phyloP scores from a whole-genome alignment of 805 yeast species.

The Suhomyces xylopsoci region DNA sequence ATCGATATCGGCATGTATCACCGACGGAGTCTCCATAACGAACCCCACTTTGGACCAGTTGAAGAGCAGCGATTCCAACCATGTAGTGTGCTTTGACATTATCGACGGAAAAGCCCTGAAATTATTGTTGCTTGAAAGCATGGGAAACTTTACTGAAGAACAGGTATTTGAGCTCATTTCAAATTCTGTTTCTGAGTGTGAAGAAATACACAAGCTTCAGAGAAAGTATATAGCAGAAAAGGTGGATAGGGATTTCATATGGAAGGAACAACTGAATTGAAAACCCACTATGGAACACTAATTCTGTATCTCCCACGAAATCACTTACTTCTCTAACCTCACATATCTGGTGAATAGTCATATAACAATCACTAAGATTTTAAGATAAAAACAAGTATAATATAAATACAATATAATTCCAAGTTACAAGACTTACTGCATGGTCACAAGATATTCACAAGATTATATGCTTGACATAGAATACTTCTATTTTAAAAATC shows the following conservation, averaged over 20 bases:
- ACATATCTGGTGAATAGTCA: no score
- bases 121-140: slow-evolving; percentile 66
- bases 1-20: slow-evolving; percentile 48
- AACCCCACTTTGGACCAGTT: slow-evolving; percentile 50
- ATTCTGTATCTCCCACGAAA: no score
- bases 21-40: slow-evolving; percentile 25
- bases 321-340: no score
- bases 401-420: no score
- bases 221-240: slow-evolving; percentile 44
- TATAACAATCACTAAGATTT: neutral
- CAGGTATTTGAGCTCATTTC: slow-evolving; percentile 55
- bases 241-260: slow-evolving; percentile 54
- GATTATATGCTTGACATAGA: no score
- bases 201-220: slow-evolving; percentile 47
- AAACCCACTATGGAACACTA: no score
- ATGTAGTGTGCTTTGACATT: slow-evolving; percentile 60
- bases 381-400: no score
- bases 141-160: slow-evolving; percentile 63
- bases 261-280: slow-evolving; percentile 47
- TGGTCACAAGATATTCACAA: no score
- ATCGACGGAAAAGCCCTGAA: slow-evolving; percentile 49
- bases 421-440: no score
- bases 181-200: slow-evolving; percentile 46
- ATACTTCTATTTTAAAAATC: no score
- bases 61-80: slow-evolving; percentile 51